Percentiles rank a stretch among this genome's conserved stretches.
These are phyloP conservation scores for Rubroboletus pulcherrimus DNA, from an alignment of 768 basidiomycete genomes.

Conservation along the genomic window DNA sequence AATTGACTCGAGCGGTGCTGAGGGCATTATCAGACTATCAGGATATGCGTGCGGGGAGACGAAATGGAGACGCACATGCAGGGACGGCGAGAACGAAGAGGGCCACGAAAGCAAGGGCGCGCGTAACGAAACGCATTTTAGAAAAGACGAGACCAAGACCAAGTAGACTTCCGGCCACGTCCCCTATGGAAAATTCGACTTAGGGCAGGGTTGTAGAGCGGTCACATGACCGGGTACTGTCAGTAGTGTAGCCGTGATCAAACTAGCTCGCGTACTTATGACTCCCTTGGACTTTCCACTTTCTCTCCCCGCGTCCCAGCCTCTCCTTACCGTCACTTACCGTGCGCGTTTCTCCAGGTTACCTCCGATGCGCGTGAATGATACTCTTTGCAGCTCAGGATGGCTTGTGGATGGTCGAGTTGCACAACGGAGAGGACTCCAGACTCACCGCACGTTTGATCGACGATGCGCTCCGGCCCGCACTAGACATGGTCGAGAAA, in stretches of 20 bases:
- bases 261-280: neutral
- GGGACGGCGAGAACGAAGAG: constrained; percentile 30
- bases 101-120: constrained; percentile 24
- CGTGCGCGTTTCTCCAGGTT: constrained; percentile 38
- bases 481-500: constrained; percentile 66
- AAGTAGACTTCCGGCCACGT: constrained; percentile 20
- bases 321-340: constrained; percentile 64
- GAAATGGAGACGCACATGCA: constrained; percentile 21
- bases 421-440: constrained; percentile 76
- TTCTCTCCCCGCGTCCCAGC: constrained; percentile 45
- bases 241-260: neutral
- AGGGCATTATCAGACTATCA: constrained; percentile 4
- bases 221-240: constrained; percentile 15
- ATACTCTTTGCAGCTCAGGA: constrained; percentile 35
- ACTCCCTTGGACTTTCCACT: constrained; percentile 31
- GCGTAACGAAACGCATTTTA: constrained; percentile 35
- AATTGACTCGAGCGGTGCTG: constrained; percentile 29
- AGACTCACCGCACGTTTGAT: constrained; percentile 60
- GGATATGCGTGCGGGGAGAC: neutral
- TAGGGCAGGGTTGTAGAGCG: constrained; percentile 25
- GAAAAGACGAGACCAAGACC: neutral
- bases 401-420: constrained; percentile 70
- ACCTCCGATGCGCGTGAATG: neutral
- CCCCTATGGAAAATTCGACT: constrained; percentile 18
- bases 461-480: constrained; percentile 59